These are phyloP conservation scores for Macadamia tetraphylla DNA, from an alignment of 164 flowering plant genomes.

Conservation along the genomic window DNA sequence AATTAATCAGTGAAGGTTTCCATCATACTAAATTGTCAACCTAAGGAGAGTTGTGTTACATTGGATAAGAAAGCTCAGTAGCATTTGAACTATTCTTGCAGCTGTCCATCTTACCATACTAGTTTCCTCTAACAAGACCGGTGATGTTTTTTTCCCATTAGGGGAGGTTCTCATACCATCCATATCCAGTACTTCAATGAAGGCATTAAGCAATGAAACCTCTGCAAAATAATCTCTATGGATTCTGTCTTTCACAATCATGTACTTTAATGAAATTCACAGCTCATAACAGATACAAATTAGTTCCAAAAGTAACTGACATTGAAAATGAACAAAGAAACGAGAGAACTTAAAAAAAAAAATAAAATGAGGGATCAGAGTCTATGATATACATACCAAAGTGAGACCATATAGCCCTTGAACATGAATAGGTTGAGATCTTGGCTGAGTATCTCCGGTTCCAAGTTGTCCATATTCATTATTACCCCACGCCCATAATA, in stretches of 20 bases:
- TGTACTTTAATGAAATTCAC: not conserved
- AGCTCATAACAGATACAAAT: not conserved
- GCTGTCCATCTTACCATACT: too few species aligned
- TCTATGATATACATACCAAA: slow-evolving; percentile 52
- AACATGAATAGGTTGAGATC: slow-evolving; percentile 90
- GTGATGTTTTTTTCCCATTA: too few species aligned
- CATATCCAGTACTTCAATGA: not conserved
- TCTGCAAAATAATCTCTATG: not conserved
- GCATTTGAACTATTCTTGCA: too few species aligned
- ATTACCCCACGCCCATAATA: slow-evolving; percentile 97
- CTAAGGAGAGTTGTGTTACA: too few species aligned
- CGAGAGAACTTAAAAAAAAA: not conserved
- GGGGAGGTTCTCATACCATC: too few species aligned
- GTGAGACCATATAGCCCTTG: slow-evolving; percentile 78
- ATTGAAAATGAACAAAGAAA: not conserved
- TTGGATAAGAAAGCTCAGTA: too few species aligned
- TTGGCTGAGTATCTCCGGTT: slow-evolving; percentile 98
- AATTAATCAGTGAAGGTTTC: too few species aligned
- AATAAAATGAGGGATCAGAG: not conserved
- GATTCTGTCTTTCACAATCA: not conserved
- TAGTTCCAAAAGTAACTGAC: not conserved
- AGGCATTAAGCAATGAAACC: not conserved
- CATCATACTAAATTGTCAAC: too few species aligned
- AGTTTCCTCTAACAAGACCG: too few species aligned
- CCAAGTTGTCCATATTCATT: slow-evolving; percentile 99